Percentiles rank a stretch among this genome's conserved stretches.
Conservation (phyloP, 1,139 yeast species). For the Eremothecium sinecaudum region DNA sequence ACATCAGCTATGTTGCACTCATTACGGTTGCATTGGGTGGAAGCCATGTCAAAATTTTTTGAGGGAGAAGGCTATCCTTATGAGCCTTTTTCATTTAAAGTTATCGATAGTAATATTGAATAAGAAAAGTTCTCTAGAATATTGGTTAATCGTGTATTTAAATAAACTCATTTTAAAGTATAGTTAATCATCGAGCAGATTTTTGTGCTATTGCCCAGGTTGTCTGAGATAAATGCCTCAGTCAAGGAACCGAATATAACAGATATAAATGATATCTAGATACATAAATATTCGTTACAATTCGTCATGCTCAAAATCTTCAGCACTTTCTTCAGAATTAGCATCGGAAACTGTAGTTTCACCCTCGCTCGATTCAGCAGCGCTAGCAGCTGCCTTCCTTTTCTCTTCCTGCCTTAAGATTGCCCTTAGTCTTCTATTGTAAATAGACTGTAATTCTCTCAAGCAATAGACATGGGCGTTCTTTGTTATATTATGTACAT, state of each 20-base stretch:
- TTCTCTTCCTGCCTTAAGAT: slow-evolving; percentile 21
- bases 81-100: slow-evolving; percentile 53
- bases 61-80: slow-evolving; percentile 74
- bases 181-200: too few species aligned
- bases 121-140: too few species aligned
- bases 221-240: too few species aligned
- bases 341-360: neutral
- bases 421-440: slow-evolving; percentile 20
- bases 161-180: too few species aligned
- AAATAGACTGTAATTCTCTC: slow-evolving; percentile 17
- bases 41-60: slow-evolving; percentile 75
- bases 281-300: slow-evolving; percentile 4
- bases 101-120: slow-evolving; percentile 7
- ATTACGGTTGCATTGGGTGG: slow-evolving; percentile 80
- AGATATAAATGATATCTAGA: too few species aligned
- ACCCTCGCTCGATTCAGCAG: neutral
- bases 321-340: neutral
- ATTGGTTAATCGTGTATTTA: too few species aligned
- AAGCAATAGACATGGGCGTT: slow-evolving; percentile 18
- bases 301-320: slow-evolving; percentile 11
- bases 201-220: too few species aligned
- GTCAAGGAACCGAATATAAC: too few species aligned
- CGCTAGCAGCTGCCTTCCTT: slow-evolving; percentile 7
- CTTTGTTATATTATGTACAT: slow-evolving; percentile 2
- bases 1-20: slow-evolving; percentile 83